These are phyloP conservation scores for Lodderomyces orthopsilosis DNA, from an alignment of 1,139 yeast species.

Conservation along the genomic window DNA sequence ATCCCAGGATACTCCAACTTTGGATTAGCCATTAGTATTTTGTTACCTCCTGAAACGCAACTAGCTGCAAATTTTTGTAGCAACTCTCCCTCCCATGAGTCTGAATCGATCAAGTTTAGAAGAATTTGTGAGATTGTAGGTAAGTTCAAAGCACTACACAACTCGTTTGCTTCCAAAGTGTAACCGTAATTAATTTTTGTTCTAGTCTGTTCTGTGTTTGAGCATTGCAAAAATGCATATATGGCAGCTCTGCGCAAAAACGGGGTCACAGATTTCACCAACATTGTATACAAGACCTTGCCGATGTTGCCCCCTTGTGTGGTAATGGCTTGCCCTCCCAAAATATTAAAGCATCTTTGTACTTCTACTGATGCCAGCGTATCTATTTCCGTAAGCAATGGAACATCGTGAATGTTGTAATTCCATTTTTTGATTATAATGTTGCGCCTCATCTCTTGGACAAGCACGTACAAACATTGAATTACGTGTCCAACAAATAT, in stretches of 20 bases:
- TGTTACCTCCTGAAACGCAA: neutral
- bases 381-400: conserved; percentile 22
- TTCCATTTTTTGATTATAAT: conserved; percentile 22
- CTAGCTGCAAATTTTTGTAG: neutral
- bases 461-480: conserved; percentile 29
- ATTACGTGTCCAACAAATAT: conserved; percentile 42
- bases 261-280: conserved; percentile 58
- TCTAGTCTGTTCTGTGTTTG: conserved; percentile 22
- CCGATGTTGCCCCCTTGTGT: conserved; percentile 26
- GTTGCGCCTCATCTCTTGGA: conserved; percentile 23
- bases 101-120: conserved; percentile 11
- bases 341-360: conserved; percentile 16
- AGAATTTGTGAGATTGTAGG: conserved; percentile 30
- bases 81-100: conserved; percentile 13
- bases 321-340: conserved; percentile 11
- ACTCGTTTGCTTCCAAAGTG: conserved; percentile 53
- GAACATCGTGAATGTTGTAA: conserved; percentile 33
- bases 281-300: conserved; percentile 49
- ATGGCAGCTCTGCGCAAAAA: conserved; percentile 68
- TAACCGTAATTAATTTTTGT: neutral
- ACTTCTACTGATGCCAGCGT: conserved; percentile 18
- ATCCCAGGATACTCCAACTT: conserved; percentile 67
- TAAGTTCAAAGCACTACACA: conserved; percentile 53
- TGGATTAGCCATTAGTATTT: conserved; percentile 16
- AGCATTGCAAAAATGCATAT: conserved; percentile 55